Percentiles rank a stretch among this genome's conserved stretches.
Conservation (phyloP, 176 grass and related monocot genomes). For the Oryza brachyantha region DNA sequence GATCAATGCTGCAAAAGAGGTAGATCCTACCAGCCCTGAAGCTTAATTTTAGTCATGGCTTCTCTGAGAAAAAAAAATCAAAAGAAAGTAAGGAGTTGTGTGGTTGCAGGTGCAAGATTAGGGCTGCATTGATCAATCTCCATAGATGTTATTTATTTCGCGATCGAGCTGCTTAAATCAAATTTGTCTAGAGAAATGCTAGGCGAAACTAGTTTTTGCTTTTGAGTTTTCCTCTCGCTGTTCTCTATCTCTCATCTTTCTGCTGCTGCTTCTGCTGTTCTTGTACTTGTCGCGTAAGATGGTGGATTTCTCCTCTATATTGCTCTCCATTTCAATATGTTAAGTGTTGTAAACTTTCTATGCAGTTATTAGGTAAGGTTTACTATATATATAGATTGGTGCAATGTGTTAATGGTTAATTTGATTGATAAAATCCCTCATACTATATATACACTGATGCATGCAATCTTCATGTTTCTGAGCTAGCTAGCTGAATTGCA, state of each 20-base stretch:
- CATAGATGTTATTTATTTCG: background rate
- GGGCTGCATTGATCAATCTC: constrained; percentile 6
- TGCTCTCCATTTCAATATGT: constrained; percentile 19
- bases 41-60: constrained; percentile 81
- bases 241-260: constrained; percentile 6
- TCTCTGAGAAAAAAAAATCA: constrained; percentile 44
- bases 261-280: background rate
- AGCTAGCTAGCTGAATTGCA: background rate
- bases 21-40: constrained; percentile 55
- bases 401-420: constrained; percentile 25
- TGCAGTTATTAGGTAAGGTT: constrained; percentile 23
- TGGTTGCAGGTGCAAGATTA: constrained; percentile 29
- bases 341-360: constrained; percentile 37
- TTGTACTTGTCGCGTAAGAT: background rate
- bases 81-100: constrained; percentile 35
- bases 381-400: constrained; percentile 29
- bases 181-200: constrained; percentile 33
- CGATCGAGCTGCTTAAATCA: constrained; percentile 11
- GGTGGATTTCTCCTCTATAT: constrained; percentile 35
- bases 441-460: background rate
- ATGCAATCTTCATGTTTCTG: background rate
- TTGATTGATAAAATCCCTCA: too few relatives aligned
- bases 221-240: constrained; percentile 23
- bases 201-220: constrained; percentile 30
- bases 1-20: constrained; percentile 29